Evolutionary conservation across 108 stramenopile species (phyloP), one percentile per base, ranked within the genome.

Genomic region (Skeletonema costatum): DNA sequence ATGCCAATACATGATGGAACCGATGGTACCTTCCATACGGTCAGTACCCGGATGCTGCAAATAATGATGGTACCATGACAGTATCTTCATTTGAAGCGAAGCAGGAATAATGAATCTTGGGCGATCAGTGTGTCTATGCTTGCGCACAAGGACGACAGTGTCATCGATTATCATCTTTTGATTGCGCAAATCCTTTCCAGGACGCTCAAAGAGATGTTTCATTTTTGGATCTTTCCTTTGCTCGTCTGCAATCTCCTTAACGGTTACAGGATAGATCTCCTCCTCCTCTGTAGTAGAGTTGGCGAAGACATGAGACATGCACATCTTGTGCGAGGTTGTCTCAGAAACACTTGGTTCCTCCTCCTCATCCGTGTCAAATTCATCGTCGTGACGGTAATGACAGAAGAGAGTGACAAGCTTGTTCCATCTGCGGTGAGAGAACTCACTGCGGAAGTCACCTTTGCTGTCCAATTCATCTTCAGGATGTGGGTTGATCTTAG

Each of bases 21-120:
- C 13, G 12, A 78, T n/a, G 4, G 75, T 73, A 17, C 41, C 64
- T 46, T 78, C 77, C 21, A 51, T 32, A 9, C 32, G 48, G 1
- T 60, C 38, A 41, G 35, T 21, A 3, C 79, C 79, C 50, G 79
- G 73, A 53, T 80, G 79, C 38, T 63, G 68, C 2, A 75, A 32
- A 66, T 80, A 70, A 9, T 51, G 68, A 32, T 80, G 73, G 31
- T 80, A 75, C 74, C 79, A 80, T 21, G 9, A 0, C 3, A 80
- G 48, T 35, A 70, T 17, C 2, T 36, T 6, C 2, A 39, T 12
- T 50, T 74, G 78, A 17, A 74, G 67, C 13, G 7, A 9, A 12
- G 19, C 19, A 4, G 75, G 68, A 11, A 68, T 65, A 21, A 61
- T 21, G 16, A 78, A 14, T 53, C 65, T 64, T 7, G 35, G 35